Evolutionary conservation across 371 early-diverging fungal species (phyloP).

Genomic region (Mucor plumbeus): DNA sequence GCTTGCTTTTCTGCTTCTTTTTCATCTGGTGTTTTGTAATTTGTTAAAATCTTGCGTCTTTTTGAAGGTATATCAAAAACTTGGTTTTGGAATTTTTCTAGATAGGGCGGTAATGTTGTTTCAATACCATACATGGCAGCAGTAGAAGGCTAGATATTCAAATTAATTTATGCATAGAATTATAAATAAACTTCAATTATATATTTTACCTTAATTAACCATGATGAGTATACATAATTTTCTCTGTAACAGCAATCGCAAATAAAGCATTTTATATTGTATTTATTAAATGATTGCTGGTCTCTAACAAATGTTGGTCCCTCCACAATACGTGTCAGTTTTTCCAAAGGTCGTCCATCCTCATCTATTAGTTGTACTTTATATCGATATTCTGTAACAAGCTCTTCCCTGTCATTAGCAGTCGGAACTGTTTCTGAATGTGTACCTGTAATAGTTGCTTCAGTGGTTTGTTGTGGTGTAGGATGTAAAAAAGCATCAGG

Average conservation of each 20-base stretch:
- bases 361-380: slow-evolving; percentile 45
- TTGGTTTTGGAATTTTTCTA: slow-evolving; percentile 50
- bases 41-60: slow-evolving; percentile 24
- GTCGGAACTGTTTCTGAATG: background rate
- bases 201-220: slow-evolving; percentile 65
- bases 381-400: slow-evolving; percentile 23
- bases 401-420: background rate
- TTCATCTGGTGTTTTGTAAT: slow-evolving; percentile 34
- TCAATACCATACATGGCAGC: slow-evolving; percentile 56
- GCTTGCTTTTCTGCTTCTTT: slow-evolving; percentile 48
- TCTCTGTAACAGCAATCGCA: slow-evolving; percentile 70
- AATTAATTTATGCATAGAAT: too few species aligned
- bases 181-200: background rate
- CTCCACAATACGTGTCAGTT: slow-evolving; percentile 37
- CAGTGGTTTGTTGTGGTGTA: slow-evolving; percentile 21
- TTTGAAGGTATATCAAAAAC: slow-evolving; percentile 35
- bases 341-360: slow-evolving; percentile 34
- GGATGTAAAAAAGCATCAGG: slow-evolving; percentile 56
- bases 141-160: slow-evolving; percentile 40
- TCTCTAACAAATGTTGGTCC: slow-evolving; percentile 27
- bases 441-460: background rate
- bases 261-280: slow-evolving; percentile 67
- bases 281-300: slow-evolving; percentile 57
- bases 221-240: slow-evolving; percentile 69
- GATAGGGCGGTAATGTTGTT: slow-evolving; percentile 48